Percentiles rank a stretch among this genome's conserved stretches.
Evolutionary conservation across 306 rosid species (phyloP).

Genomic region (Benincasa hispida): DNA sequence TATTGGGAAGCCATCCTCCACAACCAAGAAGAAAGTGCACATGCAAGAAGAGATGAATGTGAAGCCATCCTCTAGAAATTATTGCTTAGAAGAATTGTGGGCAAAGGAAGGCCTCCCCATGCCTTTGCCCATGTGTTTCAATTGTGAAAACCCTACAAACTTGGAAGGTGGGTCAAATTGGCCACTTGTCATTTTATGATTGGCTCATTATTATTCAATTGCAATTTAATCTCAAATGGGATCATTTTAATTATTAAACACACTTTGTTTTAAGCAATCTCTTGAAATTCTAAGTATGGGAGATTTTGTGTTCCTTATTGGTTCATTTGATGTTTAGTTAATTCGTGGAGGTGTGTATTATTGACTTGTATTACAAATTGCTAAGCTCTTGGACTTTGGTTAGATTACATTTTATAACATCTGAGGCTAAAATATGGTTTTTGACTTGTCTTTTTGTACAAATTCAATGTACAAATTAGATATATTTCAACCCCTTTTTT

Average conservation of each 20-base stretch:
- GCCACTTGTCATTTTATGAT: neutral
- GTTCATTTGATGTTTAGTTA: neutral
- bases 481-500: neutral
- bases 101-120: slow-evolving; percentile 9
- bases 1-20: neutral
- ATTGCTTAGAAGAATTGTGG: slow-evolving; percentile 1
- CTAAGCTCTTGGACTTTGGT: neutral
- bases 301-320: slow-evolving; percentile 9
- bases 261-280: slow-evolving; percentile 1
- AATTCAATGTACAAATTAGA: neutral
- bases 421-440: neutral
- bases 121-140: slow-evolving; percentile 5
- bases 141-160: neutral
- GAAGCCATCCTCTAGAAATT: no score
- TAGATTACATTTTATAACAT: neutral
- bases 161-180: neutral
- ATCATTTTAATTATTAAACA: neutral
- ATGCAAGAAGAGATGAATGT: neutral
- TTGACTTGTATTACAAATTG: neutral
- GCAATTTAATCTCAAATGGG: neutral
- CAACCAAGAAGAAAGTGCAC: neutral
- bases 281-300: neutral
- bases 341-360: neutral
- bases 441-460: neutral
- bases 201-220: neutral